Base-by-base conservation (phyloP, 2,329 filamentous ascomycete species). In the Fusarium musae region DNA sequence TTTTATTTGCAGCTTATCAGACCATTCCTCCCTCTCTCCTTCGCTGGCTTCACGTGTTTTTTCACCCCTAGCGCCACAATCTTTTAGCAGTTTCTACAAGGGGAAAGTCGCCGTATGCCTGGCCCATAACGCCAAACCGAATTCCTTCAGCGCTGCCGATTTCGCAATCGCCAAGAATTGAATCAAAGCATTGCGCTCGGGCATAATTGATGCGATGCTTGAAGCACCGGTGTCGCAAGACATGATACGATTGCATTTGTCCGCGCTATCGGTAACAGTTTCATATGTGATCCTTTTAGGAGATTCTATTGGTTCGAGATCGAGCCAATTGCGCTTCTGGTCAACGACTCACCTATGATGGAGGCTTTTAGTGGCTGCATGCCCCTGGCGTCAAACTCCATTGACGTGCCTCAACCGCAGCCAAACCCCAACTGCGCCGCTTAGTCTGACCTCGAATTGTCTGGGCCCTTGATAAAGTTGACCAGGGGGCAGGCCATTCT, bases 1-100 rank as follows among this genome's bases (percentile, higher is more conserved):
- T 39, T 37, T 42, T 56, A 16, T 39, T 37, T 19, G 9, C 36
- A 36, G n/a, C 43, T 28, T 23, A 43, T 63, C 26, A 36, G 56
- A 47, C 61, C 66, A 71, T 40, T 54, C 32, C 11, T 32, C 11
- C 13, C 13, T 9, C 7, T 17, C 16, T 9, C 26, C 36, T 13
- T n/a, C 32, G 2, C 34, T 15, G 26, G 32, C 40, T 63, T 2
- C 8, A 23, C 7, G 12, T 46, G 11, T 17, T 23, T 11, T n/a
- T n/a, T 23, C 23, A 63, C 28, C 70, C 70, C 50, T 71, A 59
- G 23, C 70, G 66, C 70, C 62, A 73, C 66, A 37, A 23, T 23
- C 44, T 61, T 60, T 36, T 16, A 28, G 30, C 47, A 47, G 16
- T 58, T 66, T 61, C 69, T 73, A 17, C 42, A 73, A 73, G 21